Conservation (phyloP, 106 monocot species). For the Allium cepa region DNA sequence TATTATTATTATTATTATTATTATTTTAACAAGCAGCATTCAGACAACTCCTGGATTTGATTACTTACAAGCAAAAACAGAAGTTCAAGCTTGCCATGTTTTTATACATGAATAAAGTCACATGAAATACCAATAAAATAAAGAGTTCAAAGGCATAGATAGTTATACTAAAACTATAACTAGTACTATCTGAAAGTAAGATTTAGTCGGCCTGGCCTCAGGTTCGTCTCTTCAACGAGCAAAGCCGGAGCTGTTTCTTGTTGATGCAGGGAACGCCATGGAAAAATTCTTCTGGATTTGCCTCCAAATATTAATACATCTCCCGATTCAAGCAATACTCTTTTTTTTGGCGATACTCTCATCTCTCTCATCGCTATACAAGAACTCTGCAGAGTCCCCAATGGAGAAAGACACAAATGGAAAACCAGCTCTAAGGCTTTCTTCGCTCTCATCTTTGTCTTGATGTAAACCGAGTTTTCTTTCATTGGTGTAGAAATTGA, state of each 20-base stretch:
- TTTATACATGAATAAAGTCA: no score
- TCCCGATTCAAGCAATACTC: slow-evolving; percentile 45
- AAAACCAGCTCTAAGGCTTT: slow-evolving; percentile 33
- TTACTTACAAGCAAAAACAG: no score
- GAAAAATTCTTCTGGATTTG: slow-evolving; percentile 44
- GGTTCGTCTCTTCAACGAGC: slow-evolving; percentile 26
- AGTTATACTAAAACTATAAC: background rate
- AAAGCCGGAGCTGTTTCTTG: slow-evolving; percentile 19
- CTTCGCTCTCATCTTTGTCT: slow-evolving; percentile 50
- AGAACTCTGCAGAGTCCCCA: slow-evolving; percentile 56
- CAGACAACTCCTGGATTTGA: no score
- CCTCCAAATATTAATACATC: slow-evolving; percentile 68
- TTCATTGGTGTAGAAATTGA: slow-evolving; percentile 40
- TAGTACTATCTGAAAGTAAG: slow-evolving; percentile 56
- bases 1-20: no score
- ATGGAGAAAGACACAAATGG: slow-evolving; percentile 68
- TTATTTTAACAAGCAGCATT: no score
- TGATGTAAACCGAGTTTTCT: slow-evolving; percentile 68
- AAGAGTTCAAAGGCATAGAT: background rate
- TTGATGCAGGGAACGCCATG: slow-evolving; percentile 42
- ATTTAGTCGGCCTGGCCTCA: slow-evolving; percentile 50
- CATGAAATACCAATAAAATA: no score
- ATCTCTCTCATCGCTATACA: slow-evolving; percentile 32
- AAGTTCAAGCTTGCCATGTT: no score
- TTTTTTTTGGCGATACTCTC: slow-evolving; percentile 19